Evolutionary conservation across 2,329 filamentous ascomycete species (phyloP).

Genomic region (Alternaria infectoria): DNA sequence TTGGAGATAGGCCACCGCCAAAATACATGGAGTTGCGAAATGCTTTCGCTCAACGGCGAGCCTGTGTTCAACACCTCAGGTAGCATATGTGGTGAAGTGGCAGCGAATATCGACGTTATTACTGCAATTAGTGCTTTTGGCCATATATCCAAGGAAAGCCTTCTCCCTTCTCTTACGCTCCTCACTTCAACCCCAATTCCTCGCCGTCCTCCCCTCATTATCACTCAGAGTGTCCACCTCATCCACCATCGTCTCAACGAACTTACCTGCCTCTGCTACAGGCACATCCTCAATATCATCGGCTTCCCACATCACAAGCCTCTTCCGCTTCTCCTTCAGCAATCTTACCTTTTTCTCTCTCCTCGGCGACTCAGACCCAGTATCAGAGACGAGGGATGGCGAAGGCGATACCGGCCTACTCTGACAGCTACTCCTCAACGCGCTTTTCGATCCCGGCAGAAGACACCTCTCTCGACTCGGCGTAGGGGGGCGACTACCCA

Average conservation of each 20-base stretch:
- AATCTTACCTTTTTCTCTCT: neutral
- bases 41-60: neutral
- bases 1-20: neutral
- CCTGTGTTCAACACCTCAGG: neutral
- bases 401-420: neutral
- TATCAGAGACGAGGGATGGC: neutral
- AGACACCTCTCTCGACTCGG: neutral
- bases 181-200: neutral
- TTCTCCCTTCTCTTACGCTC: too few relatives aligned
- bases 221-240: neutral
- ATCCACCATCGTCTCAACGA: neutral
- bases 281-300: neutral
- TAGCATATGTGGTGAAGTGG: neutral
- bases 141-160: too few relatives aligned
- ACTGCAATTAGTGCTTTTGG: neutral
- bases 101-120: neutral
- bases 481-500: neutral
- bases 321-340: neutral
- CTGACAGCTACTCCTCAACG: neutral
- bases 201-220: constrained; percentile 1
- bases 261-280: neutral
- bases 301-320: neutral
- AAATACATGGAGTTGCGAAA: neutral
- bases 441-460: neutral
- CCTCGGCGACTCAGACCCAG: neutral